Conservation (phyloP, 345 rosid genomes). For the Erucastrum elatum region DNA sequence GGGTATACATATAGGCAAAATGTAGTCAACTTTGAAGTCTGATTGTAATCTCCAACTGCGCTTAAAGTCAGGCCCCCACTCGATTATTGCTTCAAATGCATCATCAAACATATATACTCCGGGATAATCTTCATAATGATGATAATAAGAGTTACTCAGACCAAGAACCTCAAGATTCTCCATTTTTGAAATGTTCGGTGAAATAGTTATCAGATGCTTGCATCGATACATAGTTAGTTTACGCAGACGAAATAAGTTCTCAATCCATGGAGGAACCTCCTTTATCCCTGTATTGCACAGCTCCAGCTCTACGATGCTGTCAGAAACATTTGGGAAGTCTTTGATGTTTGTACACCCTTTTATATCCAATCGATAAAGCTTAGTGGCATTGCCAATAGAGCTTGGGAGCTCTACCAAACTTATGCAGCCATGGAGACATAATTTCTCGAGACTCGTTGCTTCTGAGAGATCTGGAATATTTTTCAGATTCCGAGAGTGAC, state of each 20-base stretch:
- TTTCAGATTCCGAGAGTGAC: not conserved
- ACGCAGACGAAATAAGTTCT: not conserved
- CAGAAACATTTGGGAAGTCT: slow-evolving; percentile 28
- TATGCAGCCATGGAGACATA: not conserved
- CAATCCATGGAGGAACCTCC: slow-evolving; percentile 11
- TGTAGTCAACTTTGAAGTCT: not conserved
- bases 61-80: not conserved
- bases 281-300: not conserved
- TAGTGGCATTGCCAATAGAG: slow-evolving; percentile 15
- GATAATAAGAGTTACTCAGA: not conserved
- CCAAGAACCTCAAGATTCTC: not conserved
- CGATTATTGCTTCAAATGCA: not conserved
- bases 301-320: not conserved
- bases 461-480: not conserved
- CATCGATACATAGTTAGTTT: not conserved
- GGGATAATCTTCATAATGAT: not conserved
- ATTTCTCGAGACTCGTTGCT: not conserved
- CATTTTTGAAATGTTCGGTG: slow-evolving; percentile 9
- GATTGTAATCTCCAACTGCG: not conserved
- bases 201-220: not conserved
- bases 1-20: not conserved
- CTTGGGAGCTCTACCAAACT: not conserved
- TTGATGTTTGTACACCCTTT: not conserved
- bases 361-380: not conserved
- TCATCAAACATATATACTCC: too few relatives aligned